Evolutionary conservation across 1,284 basidiomycete species (phyloP).

Genomic region (Mycosarcoma mackinlayi): DNA sequence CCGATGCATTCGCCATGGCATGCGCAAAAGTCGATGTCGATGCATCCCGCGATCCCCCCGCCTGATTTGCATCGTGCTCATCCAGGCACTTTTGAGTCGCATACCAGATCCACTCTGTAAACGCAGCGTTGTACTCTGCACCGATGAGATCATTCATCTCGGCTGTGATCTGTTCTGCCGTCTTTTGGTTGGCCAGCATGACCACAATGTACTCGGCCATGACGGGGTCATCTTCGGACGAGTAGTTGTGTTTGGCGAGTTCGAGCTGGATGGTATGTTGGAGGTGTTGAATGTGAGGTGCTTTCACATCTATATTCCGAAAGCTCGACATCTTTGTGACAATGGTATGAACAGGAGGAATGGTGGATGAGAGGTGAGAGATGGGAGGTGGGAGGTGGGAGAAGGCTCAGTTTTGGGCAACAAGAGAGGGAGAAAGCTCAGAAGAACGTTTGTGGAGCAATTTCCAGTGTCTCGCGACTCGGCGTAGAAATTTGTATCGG

Average conservation of each 20-base stretch:
- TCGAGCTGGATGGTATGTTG: conserved; percentile 54
- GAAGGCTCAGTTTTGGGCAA: neutral
- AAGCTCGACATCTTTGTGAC: conserved; percentile 33
- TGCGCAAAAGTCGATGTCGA: neutral
- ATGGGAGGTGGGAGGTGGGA: neutral
- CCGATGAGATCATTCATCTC: conserved; percentile 65
- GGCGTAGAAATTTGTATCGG: conserved; percentile 12
- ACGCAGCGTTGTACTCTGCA: conserved; percentile 52
- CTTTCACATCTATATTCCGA: conserved; percentile 47
- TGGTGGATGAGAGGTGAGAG: conserved; percentile 1
- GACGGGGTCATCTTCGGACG: conserved; percentile 53
- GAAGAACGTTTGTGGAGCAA: conserved; percentile 5
- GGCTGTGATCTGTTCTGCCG: conserved; percentile 56
- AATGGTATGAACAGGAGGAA: neutral
- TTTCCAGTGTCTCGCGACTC: conserved; percentile 33
- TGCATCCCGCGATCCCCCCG: neutral
- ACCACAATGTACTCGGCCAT: conserved; percentile 68
- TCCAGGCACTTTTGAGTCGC: conserved; percentile 33
- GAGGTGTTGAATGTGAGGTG: conserved; percentile 34
- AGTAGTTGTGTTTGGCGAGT: conserved; percentile 53
- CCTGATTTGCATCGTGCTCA: neutral
- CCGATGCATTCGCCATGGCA: neutral
- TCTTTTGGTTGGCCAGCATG: conserved; percentile 67
- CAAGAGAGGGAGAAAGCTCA: neutral
- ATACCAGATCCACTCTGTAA: conserved; percentile 60